Conservation (phyloP, 2,329 filamentous ascomycete genomes). For the Dryadomyces quercus-mongolicae region DNA sequence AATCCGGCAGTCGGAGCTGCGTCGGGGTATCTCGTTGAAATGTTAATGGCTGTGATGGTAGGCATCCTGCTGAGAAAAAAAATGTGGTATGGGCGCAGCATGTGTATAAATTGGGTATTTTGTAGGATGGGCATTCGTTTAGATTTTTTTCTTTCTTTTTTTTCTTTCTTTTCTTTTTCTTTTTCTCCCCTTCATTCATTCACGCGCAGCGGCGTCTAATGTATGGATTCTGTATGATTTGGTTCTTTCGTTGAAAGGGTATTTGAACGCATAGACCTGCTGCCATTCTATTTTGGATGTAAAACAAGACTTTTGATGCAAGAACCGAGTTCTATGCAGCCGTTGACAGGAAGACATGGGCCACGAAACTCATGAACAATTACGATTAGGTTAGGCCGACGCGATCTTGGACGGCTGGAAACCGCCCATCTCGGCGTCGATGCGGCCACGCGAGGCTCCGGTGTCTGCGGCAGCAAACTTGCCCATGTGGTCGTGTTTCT, state of each 20-base stretch:
- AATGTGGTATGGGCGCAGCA: not conserved
- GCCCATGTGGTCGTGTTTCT: slow-evolving; percentile 11
- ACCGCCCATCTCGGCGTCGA: not conserved
- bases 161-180: no score
- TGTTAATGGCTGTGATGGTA: slow-evolving; percentile 45
- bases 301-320: no score
- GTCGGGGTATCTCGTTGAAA: slow-evolving; percentile 71
- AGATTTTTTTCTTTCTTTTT: not conserved
- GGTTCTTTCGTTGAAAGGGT: no score
- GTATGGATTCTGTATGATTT: no score
- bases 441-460: not conserved
- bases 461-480: not conserved
- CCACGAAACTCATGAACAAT: no score
- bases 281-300: no score
- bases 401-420: not conserved
- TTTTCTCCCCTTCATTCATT: no score
- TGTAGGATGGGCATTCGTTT: not conserved
- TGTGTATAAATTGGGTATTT: not conserved
- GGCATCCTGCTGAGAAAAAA: not conserved
- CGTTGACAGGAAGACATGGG: no score
- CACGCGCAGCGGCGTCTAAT: no score
- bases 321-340: no score
- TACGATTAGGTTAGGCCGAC: not conserved
- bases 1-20: slow-evolving; percentile 70
- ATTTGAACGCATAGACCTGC: no score